Evolutionary conservation across 331 rosid genomes (phyloP), one percentile per base, ranked within the genome.

Genomic region (Prunus yedoensis): DNA sequence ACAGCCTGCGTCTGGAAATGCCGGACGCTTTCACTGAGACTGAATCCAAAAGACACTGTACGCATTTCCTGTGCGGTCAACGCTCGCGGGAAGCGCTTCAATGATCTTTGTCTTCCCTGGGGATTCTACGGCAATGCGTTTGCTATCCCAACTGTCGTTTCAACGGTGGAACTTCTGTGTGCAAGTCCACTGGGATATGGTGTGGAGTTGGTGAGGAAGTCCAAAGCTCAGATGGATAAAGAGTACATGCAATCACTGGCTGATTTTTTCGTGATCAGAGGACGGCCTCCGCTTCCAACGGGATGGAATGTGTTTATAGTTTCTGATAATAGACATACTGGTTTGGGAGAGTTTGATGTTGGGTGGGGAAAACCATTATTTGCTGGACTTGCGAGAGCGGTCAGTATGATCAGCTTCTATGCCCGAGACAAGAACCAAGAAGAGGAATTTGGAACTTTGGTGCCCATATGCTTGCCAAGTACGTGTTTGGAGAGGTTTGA

Each of bases 281-380:
- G 77, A 9, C 58, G 60, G 7, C 72, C 82, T 21, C 23, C 18
- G 16, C 27, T 35, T 32, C 4, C 30, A 1, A 5, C 38, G 53
- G 28, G 49, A 13, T 7, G 63, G 68, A 6, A 43, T 0, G 51
- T 58, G 17, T 3, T 58, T 0, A 2, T 54, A 5, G 60, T 70
- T n/a, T 59, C 70, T 1, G 76, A 76, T 9, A 21, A 64, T 13
- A 38, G 62, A 13, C 43, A 28, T 11, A 20, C 49, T 4, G 59
- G 74, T 43, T 27, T 56, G 3, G 58, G 58, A 53, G 80, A 54
- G 21, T 57, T 57, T 5, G 74, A 76, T 52, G 54, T 66, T 25
- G 80, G 80, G 27, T 76, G 78, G 80, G 80, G 80, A 6, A 67
- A 54, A 16, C 28, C 80, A 2, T 10, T 18, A 23, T 66, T 53